Evolutionary conservation across 768 basidiomycete species (phyloP).

Genomic region (Termitomyces bulborhizus): DNA sequence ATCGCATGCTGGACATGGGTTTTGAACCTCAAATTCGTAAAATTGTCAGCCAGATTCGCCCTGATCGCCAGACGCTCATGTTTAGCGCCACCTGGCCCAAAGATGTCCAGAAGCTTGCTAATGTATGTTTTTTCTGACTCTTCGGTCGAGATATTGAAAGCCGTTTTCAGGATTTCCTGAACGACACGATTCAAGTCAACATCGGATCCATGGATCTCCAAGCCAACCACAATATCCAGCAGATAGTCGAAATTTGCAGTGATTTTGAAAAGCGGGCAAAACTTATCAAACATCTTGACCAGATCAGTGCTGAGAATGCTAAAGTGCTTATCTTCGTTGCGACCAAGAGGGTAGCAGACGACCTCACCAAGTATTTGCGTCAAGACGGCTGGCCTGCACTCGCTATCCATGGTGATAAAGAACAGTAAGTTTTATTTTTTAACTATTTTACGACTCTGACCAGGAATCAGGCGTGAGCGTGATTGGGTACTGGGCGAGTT

Average conservation of each 20-base stretch:
- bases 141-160: neutral
- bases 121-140: constrained; percentile 34
- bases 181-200: constrained; percentile 97
- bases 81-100: constrained; percentile 99
- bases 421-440: constrained; percentile 57
- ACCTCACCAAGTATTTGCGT: constrained; percentile 95
- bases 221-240: constrained; percentile 96
- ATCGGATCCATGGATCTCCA: constrained; percentile 98
- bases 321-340: constrained; percentile 99
- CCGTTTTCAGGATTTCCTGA: constrained; percentile 74
- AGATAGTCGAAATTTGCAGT: constrained; percentile 93
- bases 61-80: constrained; percentile 98
- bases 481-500: constrained; percentile 99
- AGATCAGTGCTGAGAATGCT: constrained; percentile 93
- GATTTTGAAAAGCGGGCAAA: constrained; percentile 97
- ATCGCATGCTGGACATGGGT: constrained; percentile 99
- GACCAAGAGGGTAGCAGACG: constrained; percentile 96
- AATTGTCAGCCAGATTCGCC: constrained; percentile 94
- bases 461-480: constrained; percentile 73
- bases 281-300: constrained; percentile 93
- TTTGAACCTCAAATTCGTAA: constrained; percentile 99
- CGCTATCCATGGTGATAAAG: constrained; percentile 99
- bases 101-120: constrained; percentile 96
- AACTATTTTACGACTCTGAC: neutral
- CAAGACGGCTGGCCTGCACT: constrained; percentile 99